Base-by-base conservation (phyloP, 306 rosid genomes). In the Oxytropis ochrocephala region DNA sequence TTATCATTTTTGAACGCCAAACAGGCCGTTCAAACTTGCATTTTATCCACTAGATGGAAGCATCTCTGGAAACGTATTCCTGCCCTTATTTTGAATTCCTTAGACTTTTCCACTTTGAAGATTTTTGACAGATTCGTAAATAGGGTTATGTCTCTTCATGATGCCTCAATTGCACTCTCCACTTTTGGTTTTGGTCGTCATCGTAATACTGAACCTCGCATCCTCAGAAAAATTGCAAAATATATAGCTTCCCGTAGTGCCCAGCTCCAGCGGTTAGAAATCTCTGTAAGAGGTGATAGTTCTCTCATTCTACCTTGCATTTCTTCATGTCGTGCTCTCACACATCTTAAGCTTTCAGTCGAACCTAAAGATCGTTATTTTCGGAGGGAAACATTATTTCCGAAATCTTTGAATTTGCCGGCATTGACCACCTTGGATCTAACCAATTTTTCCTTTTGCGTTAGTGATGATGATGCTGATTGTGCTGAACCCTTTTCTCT, bases 301-400 rank as follows among this genome's bases (percentile, higher is more conserved):
- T 13, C 6, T n/a, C 18, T n/a, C 27, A 4, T 75, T 11, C 69
- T 56, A 3, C 63, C 11, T 8, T 49, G 29, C 12, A 1, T 76
- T 0, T 58, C 44, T 13, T 68, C 64, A 0, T 68, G 70, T 24
- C 35, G 14, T 10, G n/a, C 70, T 5, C n/a, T 68, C 0, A 68
- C 75, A 1, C 68, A 64, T 46, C 70, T 76, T 6, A 41, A 59
- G 49, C 75, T 76, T 1, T 76, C 65, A 0, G 65, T 61, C 42
- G 9, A 0, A 10, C n/a, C 14, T 57, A 75, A 16, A 21, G 13
- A n/a, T 10, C 1, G 14, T 8, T 2, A n/a, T n/a, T n/a, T n/a
- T n/a, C n/a, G n/a, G n/a, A n/a, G n/a, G n/a, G n/a, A n/a, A n/a
- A n/a, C n/a, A n/a, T 21, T 21, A 21, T 21, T 21, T 21, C 27